Base-by-base conservation (phyloP, 164 flowering plant species). In the Annona cherimola region DNA sequence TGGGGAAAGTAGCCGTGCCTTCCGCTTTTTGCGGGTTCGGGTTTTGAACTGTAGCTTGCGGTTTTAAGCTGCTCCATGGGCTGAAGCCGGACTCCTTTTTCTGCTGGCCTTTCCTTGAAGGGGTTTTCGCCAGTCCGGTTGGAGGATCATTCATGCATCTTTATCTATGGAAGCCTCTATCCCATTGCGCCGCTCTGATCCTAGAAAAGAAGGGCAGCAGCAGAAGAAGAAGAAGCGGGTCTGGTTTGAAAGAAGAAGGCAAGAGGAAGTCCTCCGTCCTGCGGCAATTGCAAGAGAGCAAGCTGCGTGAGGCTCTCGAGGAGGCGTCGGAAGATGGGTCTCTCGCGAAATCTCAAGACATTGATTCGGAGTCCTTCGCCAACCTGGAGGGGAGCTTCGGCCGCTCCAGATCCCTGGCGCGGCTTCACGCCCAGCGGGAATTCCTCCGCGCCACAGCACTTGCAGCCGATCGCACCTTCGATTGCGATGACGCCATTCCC, bases 261-360 rank as follows among this genome's bases (percentile, higher is more conserved):
- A 82, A 81, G 75, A 60, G 57, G 46, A 89, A 83, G 62, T 77
- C 92, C 2, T 85, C 93, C 1, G 77, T 82, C 44, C 86, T 88
- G 7, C 75, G 92, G 39, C 81, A 88, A 42, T 75, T 91, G 50
- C 97, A 89, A 41, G 98, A 92, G 54, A 82, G 80, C 83, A 91
- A 86, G 87, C 93, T 92, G 39, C 83, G 96, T 69, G 94, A 94
- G 66, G 98, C 98, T 61, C 88, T 93, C 5, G 97, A 90, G 46
- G 98, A 90, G 66, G 98, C 98, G 18, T 91, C 96, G 43, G 98
- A 94, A 79, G 86, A 88, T 83, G 98, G 97, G 64, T 90, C 92
- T 1, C 89, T 94, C 26, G 74, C 75, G 19, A 90, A 90, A 75
- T 88, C 90, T 50, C 87, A 82, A 50, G 86, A 83, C 68, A 80